Evolutionary conservation across 1,284 basidiomycete genomes (phyloP).

Genomic region (Trichosporon coremiiforme): DNA sequence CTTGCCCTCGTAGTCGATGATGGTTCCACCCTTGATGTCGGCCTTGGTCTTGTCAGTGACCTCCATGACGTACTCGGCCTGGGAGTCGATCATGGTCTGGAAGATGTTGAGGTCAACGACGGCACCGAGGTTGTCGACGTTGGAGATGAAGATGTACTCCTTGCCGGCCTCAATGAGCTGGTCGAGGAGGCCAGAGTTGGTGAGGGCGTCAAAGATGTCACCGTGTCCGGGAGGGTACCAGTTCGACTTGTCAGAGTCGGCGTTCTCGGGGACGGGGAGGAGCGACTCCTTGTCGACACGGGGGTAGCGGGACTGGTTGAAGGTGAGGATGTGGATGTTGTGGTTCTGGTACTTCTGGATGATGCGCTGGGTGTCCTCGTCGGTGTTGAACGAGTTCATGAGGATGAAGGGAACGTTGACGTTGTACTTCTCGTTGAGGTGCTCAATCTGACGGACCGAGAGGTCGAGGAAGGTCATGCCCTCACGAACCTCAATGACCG

Average conservation of each 20-base stretch:
- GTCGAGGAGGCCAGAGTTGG: constrained; percentile 94
- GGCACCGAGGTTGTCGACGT: constrained; percentile 98
- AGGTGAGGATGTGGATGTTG: constrained; percentile 86
- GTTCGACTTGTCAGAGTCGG: constrained; percentile 88
- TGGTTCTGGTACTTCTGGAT: constrained; percentile 99
- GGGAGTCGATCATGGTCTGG: constrained; percentile 85
- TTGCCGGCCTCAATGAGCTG: constrained; percentile 93
- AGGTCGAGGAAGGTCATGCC: constrained; percentile 99
- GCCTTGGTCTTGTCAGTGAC: constrained; percentile 99
- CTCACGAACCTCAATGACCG: constrained; percentile 87
- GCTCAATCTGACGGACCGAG: constrained; percentile 94
- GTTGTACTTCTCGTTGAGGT: constrained; percentile 64
- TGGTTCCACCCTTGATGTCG: constrained; percentile 99
- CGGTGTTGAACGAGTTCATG: constrained; percentile 99
- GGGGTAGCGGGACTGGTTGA: constrained; percentile 97
- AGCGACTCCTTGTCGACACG: constrained; percentile 95
- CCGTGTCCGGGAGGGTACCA: constrained; percentile 99
- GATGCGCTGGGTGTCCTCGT: constrained; percentile 93
- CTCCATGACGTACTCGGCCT: constrained; percentile 95
- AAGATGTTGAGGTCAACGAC: constrained; percentile 69
- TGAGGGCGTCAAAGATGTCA: constrained; percentile 64
- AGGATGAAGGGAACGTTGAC: constrained; percentile 94
- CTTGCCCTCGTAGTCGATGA: constrained; percentile 94
- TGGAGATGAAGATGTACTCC: constrained; percentile 98
- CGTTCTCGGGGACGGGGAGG: constrained; percentile 82